Percentiles rank a stretch among this genome's conserved stretches.
These are phyloP conservation scores for Amanita jacksonii DNA, from an alignment of 768 basidiomycete species.

Conservation along the genomic window DNA sequence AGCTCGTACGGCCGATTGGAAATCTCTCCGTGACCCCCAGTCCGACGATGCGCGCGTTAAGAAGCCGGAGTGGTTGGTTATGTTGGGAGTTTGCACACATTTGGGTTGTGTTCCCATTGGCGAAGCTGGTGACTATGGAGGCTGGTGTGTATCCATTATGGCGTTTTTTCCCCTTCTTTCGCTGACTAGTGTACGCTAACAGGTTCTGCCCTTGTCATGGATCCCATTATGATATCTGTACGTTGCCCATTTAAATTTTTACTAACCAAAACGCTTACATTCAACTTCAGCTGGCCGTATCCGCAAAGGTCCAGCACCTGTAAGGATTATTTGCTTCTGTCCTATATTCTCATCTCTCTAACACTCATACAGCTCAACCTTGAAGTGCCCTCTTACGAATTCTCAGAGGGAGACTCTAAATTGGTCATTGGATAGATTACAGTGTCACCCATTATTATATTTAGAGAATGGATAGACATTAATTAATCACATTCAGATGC, in stretches of 20 bases:
- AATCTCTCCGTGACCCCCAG: conserved; percentile 86
- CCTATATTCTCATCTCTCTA: conserved; percentile 7
- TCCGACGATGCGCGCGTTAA: conserved; percentile 80
- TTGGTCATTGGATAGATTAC: conserved; percentile 73
- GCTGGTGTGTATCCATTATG: conserved; percentile 58
- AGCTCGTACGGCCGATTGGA: conserved; percentile 79
- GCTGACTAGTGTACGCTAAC: not conserved
- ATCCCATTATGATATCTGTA: conserved; percentile 96
- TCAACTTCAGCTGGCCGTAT: conserved; percentile 75
- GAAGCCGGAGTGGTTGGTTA: conserved; percentile 94
- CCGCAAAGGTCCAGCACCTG: conserved; percentile 94
- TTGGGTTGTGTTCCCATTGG: conserved; percentile 98
- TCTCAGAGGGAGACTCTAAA: conserved; percentile 83
- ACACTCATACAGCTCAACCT: conserved; percentile 63
- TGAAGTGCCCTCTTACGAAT: conserved; percentile 82
- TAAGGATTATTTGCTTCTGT: conserved; percentile 33
- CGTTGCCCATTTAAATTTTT: conserved; percentile 18
- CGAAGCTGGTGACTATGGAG: conserved; percentile 93
- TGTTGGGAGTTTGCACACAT: conserved; percentile 93
- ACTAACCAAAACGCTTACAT: conserved; percentile 10
- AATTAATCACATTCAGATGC: too few species aligned
- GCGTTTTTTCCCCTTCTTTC: conserved; percentile 1
- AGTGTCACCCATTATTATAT: conserved; percentile 9
- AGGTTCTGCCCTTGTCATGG: conserved; percentile 99
- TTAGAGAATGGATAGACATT: not conserved